Percentiles rank a stretch among this genome's conserved stretches.
Evolutionary conservation across 495 filamentous ascomycete species (phyloP).

Genomic region (Neurospora sp.): DNA sequence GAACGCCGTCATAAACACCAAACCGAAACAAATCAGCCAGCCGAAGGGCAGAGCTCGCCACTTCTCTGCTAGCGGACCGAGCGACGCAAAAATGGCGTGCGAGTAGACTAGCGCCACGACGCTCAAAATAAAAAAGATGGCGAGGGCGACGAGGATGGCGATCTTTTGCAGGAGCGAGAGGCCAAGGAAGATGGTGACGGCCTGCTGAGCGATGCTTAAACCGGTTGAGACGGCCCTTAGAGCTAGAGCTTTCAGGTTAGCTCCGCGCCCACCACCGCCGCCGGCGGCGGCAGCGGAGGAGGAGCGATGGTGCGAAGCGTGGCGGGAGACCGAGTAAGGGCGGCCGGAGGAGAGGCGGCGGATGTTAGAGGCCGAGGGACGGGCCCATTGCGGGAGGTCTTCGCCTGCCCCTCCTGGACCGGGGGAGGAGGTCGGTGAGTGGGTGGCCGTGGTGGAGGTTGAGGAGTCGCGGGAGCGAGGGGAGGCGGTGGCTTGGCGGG

Average conservation of each 20-base stretch:
- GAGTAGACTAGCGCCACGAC: slow-evolving; percentile 66
- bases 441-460: slow-evolving; percentile 1
- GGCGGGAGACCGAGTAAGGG: slow-evolving; percentile 9
- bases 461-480: background rate
- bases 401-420: background rate
- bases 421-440: slow-evolving; percentile 2
- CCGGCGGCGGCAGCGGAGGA: background rate
- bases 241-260: slow-evolving; percentile 4
- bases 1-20: slow-evolving; percentile 72
- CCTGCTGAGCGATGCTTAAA: slow-evolving; percentile 10
- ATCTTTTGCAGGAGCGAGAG: slow-evolving; percentile 53
- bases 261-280: background rate
- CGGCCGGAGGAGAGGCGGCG: slow-evolving; percentile 7
- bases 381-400: slow-evolving; percentile 1
- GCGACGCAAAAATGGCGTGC: slow-evolving; percentile 61
- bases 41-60: slow-evolving; percentile 62
- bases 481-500: background rate
- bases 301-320: slow-evolving; percentile 6
- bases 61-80: slow-evolving; percentile 57
- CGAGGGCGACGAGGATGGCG: slow-evolving; percentile 38
- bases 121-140: slow-evolving; percentile 36
- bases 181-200: slow-evolving; percentile 20
- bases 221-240: slow-evolving; percentile 9
- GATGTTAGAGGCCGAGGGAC: slow-evolving; percentile 5
- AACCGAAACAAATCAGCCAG: slow-evolving; percentile 69